Base-by-base conservation (phyloP, 1,284 basidiomycete genomes). In the Ceratobasidium sp. region DNA sequence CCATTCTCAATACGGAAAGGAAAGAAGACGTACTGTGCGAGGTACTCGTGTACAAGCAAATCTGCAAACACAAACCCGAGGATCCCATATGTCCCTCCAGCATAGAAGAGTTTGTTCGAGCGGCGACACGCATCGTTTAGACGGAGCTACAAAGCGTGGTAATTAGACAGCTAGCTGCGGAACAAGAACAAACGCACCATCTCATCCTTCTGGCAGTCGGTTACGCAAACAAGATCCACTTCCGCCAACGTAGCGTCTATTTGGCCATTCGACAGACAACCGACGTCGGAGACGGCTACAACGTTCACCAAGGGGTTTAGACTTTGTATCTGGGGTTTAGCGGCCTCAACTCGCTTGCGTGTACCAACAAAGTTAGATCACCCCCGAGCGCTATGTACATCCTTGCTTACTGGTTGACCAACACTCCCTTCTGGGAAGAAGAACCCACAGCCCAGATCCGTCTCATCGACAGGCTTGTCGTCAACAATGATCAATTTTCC, bases 1-100 rank as follows among this genome's bases (percentile, higher is more conserved):
- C 33, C 8, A 6, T 71, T 30, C n/a, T 30, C 23, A 16, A 46
- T 23, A 10, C 6, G 30, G 27, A 62, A 46, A 62, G 30, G 55
- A 62, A 33, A 46, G 75, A 50, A 30, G 73, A 86, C 92, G 87
- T 86, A 96, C 96, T 91, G 90, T 77, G 91, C 87, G 79, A 98
- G 90, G 83, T 94, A 97, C 80, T 95, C 91, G 83, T 97, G 96
- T 59, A 89, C 87, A 77, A 96, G 88, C 65, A 99, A 88, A 84
- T 99, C 97, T 78, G 95, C 94, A 84, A 99, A 98, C 81, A 97
- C 94, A 85, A 94, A 99, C 6, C 97, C 98, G 66, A 93, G 87
- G 78, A 97, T 88, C n/a, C 97, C 97, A 83, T 95, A 96, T 14
- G 94, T 92, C 10, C 93, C 93, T 0, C 96, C 94, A 23, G 92